Base-by-base conservation (phyloP, 345 rosid genomes). In the Physaria fendleri region DNA sequence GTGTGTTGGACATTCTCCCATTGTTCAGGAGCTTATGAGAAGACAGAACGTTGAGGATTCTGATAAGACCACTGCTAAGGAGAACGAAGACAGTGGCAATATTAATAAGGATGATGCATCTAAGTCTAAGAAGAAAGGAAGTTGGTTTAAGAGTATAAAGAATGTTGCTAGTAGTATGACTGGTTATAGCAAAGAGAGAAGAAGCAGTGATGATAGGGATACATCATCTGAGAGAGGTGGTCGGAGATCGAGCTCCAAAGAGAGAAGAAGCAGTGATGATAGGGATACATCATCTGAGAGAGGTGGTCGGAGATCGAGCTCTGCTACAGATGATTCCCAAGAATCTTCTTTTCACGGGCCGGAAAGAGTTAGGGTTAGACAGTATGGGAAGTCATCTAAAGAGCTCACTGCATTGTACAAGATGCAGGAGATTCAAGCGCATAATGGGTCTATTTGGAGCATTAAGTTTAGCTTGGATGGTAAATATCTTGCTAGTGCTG, bases 391-490 rank as follows among this genome's bases (percentile, higher is more conserved):
- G 33, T 73, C 95, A 0, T 77, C 51, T 58, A 93, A 93, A 71
- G 99, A 93, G 68, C 71, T 93, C 34, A 85, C 89, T 1, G 91
- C 91, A 11, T 56, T 89, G 57, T 89, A 76, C 65, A 89, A 87
- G 83, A 83, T 82, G 15, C 99, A 86, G 71, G 97, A 93, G 79
- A 84, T 93, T 68, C 97, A 82, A 30, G 99, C 97, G 0, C 99
- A 93, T 58, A 80, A 65, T 6, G 99, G 99, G 20, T 93, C 95
- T 6, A 85, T 93, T 41, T 93, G 97, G 99, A 78, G 89, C 55
- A 88, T 93, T 50, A 88, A 83, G 77, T 93, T 93, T 61, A 93
- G 99, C 76, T 75, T 85, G 81, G 97, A 89, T 64, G 99, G 97
- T 10, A 84, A 79, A 54, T 83, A 86, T 78, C 86, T 93, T 66